A percentile compares a stretch with the other conserved stretches of the same genome.
phyloP scores from a whole-genome alignment of 306 rosid species.

The Cucumis melo region DNA sequence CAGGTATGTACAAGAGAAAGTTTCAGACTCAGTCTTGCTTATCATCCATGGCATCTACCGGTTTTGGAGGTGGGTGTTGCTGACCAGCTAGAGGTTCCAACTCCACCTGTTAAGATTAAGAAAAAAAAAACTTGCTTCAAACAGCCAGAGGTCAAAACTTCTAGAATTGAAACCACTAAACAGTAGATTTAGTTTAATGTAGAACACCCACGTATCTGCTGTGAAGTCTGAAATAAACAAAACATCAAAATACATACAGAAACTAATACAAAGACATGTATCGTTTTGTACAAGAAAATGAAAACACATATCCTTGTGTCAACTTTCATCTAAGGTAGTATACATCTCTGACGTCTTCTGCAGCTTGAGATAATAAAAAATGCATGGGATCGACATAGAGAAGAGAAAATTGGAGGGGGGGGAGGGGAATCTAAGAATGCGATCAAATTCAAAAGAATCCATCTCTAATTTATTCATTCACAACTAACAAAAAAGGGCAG shows the following conservation, averaged over 20 bases:
- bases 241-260: not conserved
- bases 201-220: not conserved
- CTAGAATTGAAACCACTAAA: not conserved
- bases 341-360: not conserved
- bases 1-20: not conserved
- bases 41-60: slow-evolving; percentile 18
- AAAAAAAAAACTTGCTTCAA: not conserved
- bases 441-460: not conserved
- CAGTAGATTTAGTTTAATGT: not conserved
- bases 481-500: not conserved
- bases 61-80: slow-evolving; percentile 17
- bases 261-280: not conserved
- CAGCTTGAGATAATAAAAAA: not conserved
- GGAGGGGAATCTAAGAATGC: not conserved
- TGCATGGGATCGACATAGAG: not conserved
- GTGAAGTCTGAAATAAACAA: not conserved
- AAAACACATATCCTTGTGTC: not conserved
- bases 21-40: slow-evolving; percentile 42
- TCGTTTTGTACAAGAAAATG: not conserved
- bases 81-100: slow-evolving; percentile 25
- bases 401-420: not conserved
- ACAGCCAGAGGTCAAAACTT: not conserved
- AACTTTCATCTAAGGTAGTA: not conserved
- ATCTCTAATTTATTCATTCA: not conserved
- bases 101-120: slow-evolving; percentile 21